Conservation (phyloP, 306 rosid genomes). For the Prunus kanzakura region DNA sequence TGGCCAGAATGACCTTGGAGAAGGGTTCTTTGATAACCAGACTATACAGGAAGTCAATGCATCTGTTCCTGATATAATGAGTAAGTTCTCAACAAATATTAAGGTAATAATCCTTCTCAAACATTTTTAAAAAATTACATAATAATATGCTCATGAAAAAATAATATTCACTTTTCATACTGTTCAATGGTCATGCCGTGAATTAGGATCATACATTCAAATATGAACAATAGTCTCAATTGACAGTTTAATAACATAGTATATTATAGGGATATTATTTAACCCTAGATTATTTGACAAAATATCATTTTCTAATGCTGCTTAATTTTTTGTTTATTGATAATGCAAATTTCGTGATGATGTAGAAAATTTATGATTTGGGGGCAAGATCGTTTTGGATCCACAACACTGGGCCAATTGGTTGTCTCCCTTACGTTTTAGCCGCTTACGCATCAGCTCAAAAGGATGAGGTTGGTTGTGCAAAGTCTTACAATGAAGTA, state of each 20-base stretch:
- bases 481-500: constrained; percentile 47
- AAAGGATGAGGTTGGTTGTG: constrained; percentile 49
- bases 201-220: too few relatives aligned
- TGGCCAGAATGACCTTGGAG: constrained; percentile 44
- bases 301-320: too few relatives aligned
- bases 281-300: too few relatives aligned
- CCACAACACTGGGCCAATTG: constrained; percentile 67
- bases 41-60: constrained; percentile 30
- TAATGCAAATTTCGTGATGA: background rate
- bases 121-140: too few relatives aligned
- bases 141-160: too few relatives aligned
- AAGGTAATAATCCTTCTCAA: constrained; percentile 23
- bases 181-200: too few relatives aligned
- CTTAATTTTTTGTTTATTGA: too few relatives aligned
- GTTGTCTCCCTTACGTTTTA: constrained; percentile 38
- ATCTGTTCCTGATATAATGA: constrained; percentile 34
- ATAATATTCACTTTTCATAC: too few relatives aligned
- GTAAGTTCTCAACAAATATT: constrained; percentile 26
- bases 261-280: too few relatives aligned
- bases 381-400: constrained; percentile 62
- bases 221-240: too few relatives aligned
- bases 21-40: constrained; percentile 6
- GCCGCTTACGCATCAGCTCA: background rate
- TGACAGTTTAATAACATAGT: too few relatives aligned
- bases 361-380: constrained; percentile 35